phyloP scores from a whole-genome alignment of 768 basidiomycete species.

The Mycena polygramma region DNA sequence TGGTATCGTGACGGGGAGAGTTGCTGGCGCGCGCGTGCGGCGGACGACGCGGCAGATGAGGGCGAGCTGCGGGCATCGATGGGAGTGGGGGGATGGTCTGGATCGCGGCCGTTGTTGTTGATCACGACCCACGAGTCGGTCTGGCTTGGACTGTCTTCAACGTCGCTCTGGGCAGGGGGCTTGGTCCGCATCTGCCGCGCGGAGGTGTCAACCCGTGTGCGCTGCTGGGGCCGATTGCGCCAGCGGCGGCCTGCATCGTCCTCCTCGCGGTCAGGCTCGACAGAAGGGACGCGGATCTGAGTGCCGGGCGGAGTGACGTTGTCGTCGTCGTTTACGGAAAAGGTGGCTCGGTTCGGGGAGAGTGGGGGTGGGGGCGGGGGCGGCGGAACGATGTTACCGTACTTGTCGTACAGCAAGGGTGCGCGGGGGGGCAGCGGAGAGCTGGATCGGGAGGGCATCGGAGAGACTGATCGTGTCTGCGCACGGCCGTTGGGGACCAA shows the following conservation, averaged over 20 bases:
- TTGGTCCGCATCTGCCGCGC: conserved; percentile 34
- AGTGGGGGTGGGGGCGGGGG: conserved; percentile 60
- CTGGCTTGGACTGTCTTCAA: conserved; percentile 32
- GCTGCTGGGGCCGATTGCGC: conserved; percentile 21
- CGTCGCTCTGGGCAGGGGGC: conserved; percentile 28
- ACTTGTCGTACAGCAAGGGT: conserved; percentile 47
- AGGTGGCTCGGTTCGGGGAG: conserved; percentile 57
- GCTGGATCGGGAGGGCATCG: conserved; percentile 48
- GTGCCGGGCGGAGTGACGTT: conserved; percentile 50
- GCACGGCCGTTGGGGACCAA: conserved; percentile 47
- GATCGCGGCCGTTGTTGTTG: conserved; percentile 20
- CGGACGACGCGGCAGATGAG: conserved; percentile 41
- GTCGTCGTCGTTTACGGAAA: conserved; percentile 55
- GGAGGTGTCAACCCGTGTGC: conserved; percentile 17
- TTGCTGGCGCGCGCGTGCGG: conserved; percentile 48
- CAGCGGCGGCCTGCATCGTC: conserved; percentile 8
- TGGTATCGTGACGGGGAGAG: conserved; percentile 44
- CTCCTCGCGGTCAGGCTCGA: conserved; percentile 47
- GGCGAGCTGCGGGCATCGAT: conserved; percentile 35
- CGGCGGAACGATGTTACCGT: conserved; percentile 43
- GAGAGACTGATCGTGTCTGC: conserved; percentile 52
- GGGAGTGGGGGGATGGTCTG: conserved; percentile 34
- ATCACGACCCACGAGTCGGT: conserved; percentile 35
- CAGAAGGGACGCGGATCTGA: conserved; percentile 49
- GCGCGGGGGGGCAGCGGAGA: conserved; percentile 53